Evolutionary conservation across 78 protist genomes (phyloP), one percentile per base, ranked within the genome.

Genomic region (Goniomonas avonlea): DNA sequence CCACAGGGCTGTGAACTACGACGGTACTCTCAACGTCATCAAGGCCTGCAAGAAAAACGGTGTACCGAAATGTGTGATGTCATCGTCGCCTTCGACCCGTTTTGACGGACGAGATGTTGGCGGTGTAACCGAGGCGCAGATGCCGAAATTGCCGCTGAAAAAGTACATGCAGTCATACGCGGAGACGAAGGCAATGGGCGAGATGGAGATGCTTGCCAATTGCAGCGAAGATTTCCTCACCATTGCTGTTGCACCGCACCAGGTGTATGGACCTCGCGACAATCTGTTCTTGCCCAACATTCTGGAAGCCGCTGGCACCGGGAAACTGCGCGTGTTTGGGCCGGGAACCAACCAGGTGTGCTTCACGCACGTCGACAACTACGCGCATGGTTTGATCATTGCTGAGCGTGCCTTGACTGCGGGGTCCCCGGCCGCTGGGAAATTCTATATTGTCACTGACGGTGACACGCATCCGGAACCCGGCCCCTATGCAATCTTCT

Each of bases 241-340:
- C 15, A 47, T 82, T 7, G 3, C 86, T 11, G 82, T 87, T 5
- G 87, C 87, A 5, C 90, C 90, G 11, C 90, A 87, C 61, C 78
- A 81, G 61, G 87, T 88, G 20, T 88, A 84, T 47, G 92, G 92
- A 4, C 92, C 92, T 0, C 61, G 88, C 27, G 92, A 88, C 60
- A 61, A 45, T 43, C 89, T 84, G 50, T 84, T 88, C 75, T 18
- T 88, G 58, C 87, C 92, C 45, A 82, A 82, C 77, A 25, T 82
- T 9, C 82, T 88, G n/a, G 84, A 79, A 43, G 79, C 86, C 2
- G 82, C 87, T 0, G 71, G 82, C 50, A 82, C 48, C 20, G 85
- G 85, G 78, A 18, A 77, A 45, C 76, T 88, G 48, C 79, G 89
- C 56, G 38, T 88, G 70, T 81, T 88, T 55, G 92, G 88, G 21